Conservation (phyloP, 2,329 filamentous ascomycete genomes). For the Arachnomyces sp. region DNA sequence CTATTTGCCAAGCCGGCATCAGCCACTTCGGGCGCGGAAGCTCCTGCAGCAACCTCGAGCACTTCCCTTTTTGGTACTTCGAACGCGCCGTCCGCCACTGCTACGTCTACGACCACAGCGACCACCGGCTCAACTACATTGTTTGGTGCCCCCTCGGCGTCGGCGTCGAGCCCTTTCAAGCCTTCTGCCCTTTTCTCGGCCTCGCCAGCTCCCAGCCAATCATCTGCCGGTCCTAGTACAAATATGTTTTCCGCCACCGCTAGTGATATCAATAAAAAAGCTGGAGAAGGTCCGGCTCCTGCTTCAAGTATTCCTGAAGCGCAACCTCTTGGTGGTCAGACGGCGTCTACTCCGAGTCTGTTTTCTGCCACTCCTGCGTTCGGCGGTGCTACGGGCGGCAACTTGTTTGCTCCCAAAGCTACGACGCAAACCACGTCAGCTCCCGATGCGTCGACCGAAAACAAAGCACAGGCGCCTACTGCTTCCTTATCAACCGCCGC, state of each 20-base stretch:
- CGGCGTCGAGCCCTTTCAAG: not conserved
- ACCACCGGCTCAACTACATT: slow-evolving; percentile 12
- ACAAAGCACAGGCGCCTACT: slow-evolving; percentile 7
- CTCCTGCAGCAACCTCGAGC: slow-evolving; percentile 11
- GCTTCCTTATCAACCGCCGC: not conserved
- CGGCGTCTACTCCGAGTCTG: too few relatives aligned
- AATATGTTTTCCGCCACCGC: too few relatives aligned
- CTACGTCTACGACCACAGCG: slow-evolving; percentile 4
- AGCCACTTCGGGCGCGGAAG: slow-evolving; percentile 3
- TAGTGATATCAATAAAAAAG: too few relatives aligned
- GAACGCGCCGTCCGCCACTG: slow-evolving; percentile 10
- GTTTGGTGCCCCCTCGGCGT: slow-evolving; percentile 7
- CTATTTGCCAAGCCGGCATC: slow-evolving; percentile 19
- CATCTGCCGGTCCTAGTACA: too few relatives aligned
- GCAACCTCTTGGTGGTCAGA: too few relatives aligned
- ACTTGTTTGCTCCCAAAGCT: not conserved
- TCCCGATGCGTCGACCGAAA: slow-evolving; percentile 4
- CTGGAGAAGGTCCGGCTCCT: too few relatives aligned
- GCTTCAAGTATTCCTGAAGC: too few relatives aligned
- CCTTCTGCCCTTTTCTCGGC: slow-evolving; percentile 3
- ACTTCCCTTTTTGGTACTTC: slow-evolving; percentile 24
- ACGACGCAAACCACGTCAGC: slow-evolving; percentile 7
- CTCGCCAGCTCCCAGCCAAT: too few relatives aligned
- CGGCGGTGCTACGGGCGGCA: too few relatives aligned
- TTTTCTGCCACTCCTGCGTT: too few relatives aligned